Conservation (phyloP, 2,329 filamentous ascomycete genomes). For the Catunica adiposa region DNA sequence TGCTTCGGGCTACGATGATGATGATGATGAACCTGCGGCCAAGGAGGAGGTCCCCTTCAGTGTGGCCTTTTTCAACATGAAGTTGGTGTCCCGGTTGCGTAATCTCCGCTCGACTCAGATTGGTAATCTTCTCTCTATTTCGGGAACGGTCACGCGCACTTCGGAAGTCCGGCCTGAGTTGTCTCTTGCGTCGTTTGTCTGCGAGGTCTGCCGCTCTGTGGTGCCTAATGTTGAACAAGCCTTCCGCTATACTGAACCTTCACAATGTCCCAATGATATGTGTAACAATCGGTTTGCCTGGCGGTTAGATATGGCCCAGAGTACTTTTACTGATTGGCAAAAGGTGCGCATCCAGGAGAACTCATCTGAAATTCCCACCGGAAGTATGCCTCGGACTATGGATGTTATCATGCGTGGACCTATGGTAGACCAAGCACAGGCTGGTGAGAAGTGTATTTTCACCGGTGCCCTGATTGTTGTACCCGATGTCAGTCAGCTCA, state of each 20-base stretch:
- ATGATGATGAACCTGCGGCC: background rate
- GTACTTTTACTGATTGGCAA: conserved; percentile 98
- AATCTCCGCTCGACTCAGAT: conserved; percentile 79
- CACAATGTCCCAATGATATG: conserved; percentile 75
- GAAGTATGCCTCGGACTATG: conserved; percentile 96
- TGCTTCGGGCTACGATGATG: conserved; percentile 9
- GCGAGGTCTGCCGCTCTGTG: conserved; percentile 69
- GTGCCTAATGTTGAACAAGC: conserved; percentile 91
- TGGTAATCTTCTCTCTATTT: conserved; percentile 85
- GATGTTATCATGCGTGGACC: conserved; percentile 92
- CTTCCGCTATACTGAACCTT: conserved; percentile 92
- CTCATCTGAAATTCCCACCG: conserved; percentile 92
- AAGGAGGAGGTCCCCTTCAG: conserved; percentile 90
- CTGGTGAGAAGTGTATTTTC: conserved; percentile 96
- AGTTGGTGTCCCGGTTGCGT: conserved; percentile 70
- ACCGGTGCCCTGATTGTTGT: conserved; percentile 93
- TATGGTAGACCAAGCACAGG: conserved; percentile 93
- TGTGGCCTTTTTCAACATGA: conserved; percentile 83
- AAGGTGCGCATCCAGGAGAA: conserved; percentile 98
- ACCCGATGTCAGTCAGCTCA: conserved; percentile 87
- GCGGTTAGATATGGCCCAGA: conserved; percentile 91
- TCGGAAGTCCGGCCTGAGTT: conserved; percentile 93
- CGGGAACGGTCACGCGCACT: conserved; percentile 87
- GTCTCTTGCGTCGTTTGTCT: conserved; percentile 80
- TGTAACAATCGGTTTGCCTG: conserved; percentile 87